phyloP scores from a whole-genome alignment of 1,139 yeast species.

The Suhomyces ambrosiae region DNA sequence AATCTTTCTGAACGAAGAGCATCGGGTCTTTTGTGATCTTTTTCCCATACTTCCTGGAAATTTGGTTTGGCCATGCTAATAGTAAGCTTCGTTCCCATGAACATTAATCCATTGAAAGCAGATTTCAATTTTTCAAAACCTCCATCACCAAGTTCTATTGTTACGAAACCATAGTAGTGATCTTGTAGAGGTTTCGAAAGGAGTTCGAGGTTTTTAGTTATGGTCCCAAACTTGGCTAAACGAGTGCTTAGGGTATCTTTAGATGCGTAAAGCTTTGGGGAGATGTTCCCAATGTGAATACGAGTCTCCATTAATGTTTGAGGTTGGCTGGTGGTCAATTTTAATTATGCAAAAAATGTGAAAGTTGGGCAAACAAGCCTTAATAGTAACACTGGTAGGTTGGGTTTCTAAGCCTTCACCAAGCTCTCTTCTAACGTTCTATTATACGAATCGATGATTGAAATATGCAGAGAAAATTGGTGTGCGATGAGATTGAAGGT shows the following conservation, averaged over 20 bases:
- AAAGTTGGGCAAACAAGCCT: too few species aligned
- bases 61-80: conserved; percentile 50
- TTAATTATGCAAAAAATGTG: too few species aligned
- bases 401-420: too few species aligned
- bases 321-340: too few species aligned
- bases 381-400: too few species aligned
- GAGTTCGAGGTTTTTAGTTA: conserved; percentile 47
- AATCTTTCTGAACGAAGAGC: conserved; percentile 30
- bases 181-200: conserved; percentile 52
- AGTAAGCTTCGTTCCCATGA: conserved; percentile 68
- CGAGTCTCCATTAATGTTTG: conserved; percentile 32
- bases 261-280: conserved; percentile 51
- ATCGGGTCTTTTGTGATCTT: conserved; percentile 43
- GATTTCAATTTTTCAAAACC: conserved; percentile 51
- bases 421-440: too few species aligned
- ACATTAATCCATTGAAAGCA: conserved; percentile 68
- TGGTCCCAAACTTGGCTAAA: conserved; percentile 51
- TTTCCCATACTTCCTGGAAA: conserved; percentile 43
- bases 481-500: too few species aligned
- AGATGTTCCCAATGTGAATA: conserved; percentile 71
- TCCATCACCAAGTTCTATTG: conserved; percentile 52
- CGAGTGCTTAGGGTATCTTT: conserved; percentile 47
- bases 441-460: too few species aligned
- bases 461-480: too few species aligned
- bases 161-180: conserved; percentile 66